A percentile compares a stretch with the other conserved stretches of the same genome.
Conservation (phyloP, 2,329 filamentous ascomycete species). For the Ilyonectria sp. region DNA sequence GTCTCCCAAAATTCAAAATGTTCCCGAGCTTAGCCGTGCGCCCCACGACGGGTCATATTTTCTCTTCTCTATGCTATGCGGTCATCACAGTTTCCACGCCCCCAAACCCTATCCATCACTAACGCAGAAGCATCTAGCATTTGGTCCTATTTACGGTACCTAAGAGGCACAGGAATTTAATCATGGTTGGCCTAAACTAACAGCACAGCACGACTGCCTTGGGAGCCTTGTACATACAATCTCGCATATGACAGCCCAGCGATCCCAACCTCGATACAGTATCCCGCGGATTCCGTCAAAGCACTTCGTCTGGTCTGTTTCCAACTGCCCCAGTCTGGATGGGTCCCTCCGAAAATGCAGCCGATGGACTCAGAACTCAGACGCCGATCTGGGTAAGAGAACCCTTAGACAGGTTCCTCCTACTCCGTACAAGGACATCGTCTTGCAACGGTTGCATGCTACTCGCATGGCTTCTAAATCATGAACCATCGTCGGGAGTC, state of each 20-base stretch:
- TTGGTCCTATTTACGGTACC: background rate
- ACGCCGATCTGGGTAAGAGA: background rate
- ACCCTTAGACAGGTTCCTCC: background rate
- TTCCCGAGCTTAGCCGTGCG: background rate
- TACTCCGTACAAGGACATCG: background rate
- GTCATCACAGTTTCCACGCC: conserved; percentile 10
- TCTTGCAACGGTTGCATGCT: background rate
- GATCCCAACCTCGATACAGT: background rate
- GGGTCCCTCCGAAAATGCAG: background rate
- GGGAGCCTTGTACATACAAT: background rate
- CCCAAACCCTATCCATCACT: background rate
- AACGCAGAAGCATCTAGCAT: background rate
- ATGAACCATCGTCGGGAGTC: conserved; percentile 4
- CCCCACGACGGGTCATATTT: background rate
- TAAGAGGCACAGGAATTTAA: background rate
- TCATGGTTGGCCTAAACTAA: background rate
- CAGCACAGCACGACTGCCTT: background rate
- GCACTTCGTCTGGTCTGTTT: background rate
- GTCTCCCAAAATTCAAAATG: background rate
- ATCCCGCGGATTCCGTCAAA: background rate
- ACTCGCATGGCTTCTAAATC: background rate
- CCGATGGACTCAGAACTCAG: background rate
- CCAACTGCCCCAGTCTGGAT: background rate
- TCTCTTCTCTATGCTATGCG: conserved; percentile 1
- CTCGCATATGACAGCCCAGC: no score